Evolutionary conservation across 352 stramenopile species (phyloP), one percentile per base, ranked within the genome.

Genomic region (Pythium myriotylum): DNA sequence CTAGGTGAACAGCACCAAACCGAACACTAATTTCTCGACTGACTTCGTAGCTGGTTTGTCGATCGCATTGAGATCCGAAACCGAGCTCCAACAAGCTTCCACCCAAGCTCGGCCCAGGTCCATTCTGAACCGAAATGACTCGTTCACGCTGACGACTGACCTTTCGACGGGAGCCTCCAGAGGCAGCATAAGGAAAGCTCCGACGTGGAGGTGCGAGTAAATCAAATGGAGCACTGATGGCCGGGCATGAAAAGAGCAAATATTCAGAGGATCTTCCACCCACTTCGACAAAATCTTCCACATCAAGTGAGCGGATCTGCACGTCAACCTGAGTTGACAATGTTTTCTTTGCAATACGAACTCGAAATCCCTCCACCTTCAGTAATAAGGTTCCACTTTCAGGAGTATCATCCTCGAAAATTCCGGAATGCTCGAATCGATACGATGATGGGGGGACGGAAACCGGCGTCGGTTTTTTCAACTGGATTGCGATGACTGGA

Each of bases 341-440:
- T 1, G 87, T 94, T 53, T 89, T 89, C 72, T 94, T 89, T 3
- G 76, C 84, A 20, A 92, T 62, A 32, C 87, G 85, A 20, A 93
- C 59, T 45, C 85, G 81, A 63, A 96, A 92, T 1, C 85, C 87
- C 76, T 94, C 84, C 9, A 96, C 37, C 43, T 89, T 92, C 41
- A 92, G 49, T 46, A 92, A 57, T 41, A 96, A 73, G 0, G 81
- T 88, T 10, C 86, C 82, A 48, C 81, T 88, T 43, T 92, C 77
- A 19, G 55, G 48, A 27, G 68, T 53, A 19, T 90, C 86, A 10
- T 91, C 86, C 13, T 78, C 76, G 20, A 62, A 65, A 1, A 64
- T 49, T 12, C 50, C 64, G 4, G 43, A 60, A 22, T 53, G 47
- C 35, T 93, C 83, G 52, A 86, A 91, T 24, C 69, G 70, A 50